phyloP scores from a whole-genome alignment of 306 rosid genomes.

The Glycine tomentella region DNA sequence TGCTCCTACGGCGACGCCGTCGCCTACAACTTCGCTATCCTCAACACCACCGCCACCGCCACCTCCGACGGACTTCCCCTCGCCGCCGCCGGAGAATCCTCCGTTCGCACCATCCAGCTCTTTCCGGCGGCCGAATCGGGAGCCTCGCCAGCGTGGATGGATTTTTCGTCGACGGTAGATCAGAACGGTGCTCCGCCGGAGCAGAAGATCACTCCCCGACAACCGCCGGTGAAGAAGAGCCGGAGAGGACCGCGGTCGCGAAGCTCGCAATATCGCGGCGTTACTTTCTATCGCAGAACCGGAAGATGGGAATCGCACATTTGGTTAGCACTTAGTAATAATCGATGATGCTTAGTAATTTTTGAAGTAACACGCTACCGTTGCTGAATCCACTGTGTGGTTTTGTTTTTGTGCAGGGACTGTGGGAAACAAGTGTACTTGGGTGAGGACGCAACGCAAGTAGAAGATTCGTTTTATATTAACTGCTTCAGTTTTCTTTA shows the following conservation, averaged over 20 bases:
- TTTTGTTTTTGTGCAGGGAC: constrained; percentile 66
- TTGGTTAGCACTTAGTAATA: constrained; percentile 57
- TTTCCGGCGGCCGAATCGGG: constrained; percentile 53
- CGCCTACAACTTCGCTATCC: constrained; percentile 61
- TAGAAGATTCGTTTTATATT: constrained; percentile 8
- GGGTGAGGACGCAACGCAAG: constrained; percentile 60
- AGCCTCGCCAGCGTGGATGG: constrained; percentile 54
- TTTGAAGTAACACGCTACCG: neutral
- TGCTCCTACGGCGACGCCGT: constrained; percentile 57
- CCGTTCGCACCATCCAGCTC: constrained; percentile 66
- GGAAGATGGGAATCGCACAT: constrained; percentile 99
- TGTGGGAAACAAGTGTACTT: constrained; percentile 94
- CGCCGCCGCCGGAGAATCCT: neutral
- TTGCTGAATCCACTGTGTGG: constrained; percentile 21
- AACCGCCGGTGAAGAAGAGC: constrained; percentile 71
- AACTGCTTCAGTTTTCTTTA: constrained; percentile 20
- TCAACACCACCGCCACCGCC: constrained; percentile 42
- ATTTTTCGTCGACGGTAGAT: constrained; percentile 43
- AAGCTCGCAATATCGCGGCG: constrained; percentile 97
- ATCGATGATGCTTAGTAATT: no score
- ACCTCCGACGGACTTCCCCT: constrained; percentile 1
- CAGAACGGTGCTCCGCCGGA: constrained; percentile 46
- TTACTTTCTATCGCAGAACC: constrained; percentile 88
- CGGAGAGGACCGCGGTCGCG: constrained; percentile 92
- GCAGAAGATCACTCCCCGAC: constrained; percentile 51